Evolutionary conservation across 345 rosid genomes (phyloP).

Genomic region (Gossypium turneri): DNA sequence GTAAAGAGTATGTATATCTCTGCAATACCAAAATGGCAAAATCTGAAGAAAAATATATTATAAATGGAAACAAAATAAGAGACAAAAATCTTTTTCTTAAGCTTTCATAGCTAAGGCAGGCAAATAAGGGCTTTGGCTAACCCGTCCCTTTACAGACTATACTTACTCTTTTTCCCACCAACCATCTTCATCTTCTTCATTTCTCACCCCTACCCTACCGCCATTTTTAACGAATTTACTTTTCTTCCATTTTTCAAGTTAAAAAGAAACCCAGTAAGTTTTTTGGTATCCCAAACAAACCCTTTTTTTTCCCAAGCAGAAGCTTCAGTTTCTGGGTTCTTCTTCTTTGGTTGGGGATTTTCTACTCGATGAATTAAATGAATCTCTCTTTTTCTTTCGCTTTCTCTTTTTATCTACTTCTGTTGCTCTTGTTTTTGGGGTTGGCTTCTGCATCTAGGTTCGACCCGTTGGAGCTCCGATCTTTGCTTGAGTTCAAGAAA

Average conservation of each 20-base stretch:
- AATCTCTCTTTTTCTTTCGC: slow-evolving; percentile 25
- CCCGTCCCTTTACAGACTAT: slow-evolving; percentile 38
- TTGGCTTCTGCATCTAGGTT: slow-evolving; percentile 9
- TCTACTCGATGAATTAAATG: slow-evolving; percentile 41
- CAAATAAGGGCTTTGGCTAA: neutral
- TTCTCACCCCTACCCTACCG: slow-evolving; percentile 25
- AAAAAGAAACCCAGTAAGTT: neutral
- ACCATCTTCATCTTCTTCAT: slow-evolving; percentile 28
- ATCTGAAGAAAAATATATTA: too few species aligned
- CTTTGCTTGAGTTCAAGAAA: slow-evolving; percentile 81
- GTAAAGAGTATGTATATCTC: too few species aligned
- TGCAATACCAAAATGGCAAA: too few species aligned
- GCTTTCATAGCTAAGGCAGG: neutral
- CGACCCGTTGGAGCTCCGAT: slow-evolving; percentile 47
- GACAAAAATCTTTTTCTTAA: neutral
- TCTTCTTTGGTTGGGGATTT: slow-evolving; percentile 11
- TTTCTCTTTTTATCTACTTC: slow-evolving; percentile 26
- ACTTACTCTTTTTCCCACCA: slow-evolving; percentile 36
- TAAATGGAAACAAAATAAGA: neutral
- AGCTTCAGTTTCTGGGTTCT: slow-evolving; percentile 23
- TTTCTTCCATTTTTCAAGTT: neutral
- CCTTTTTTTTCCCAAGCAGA: slow-evolving; percentile 5
- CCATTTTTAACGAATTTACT: slow-evolving; percentile 32
- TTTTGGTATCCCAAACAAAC: neutral
- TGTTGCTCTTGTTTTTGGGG: slow-evolving; percentile 4